Evolutionary conservation across 805 yeast species (phyloP), one percentile per base, ranked within the genome.

Genomic region (Debaryomyces prosopidis): DNA sequence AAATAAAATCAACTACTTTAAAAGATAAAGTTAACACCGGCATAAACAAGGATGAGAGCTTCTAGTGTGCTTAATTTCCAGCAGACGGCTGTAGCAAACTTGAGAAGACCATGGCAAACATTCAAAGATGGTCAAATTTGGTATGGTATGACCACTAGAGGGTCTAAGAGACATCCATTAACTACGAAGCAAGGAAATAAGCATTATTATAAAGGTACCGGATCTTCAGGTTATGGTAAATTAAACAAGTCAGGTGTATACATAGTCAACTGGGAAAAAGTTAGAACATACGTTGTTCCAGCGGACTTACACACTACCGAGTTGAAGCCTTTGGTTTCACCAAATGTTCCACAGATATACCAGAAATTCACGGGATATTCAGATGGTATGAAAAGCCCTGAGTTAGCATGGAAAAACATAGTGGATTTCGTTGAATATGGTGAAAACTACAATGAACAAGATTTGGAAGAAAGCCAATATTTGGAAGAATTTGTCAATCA

Each of bases 171-270:
- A 72, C 78, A 79, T 61, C 79, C 96, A 4, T 72, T 92, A 56
- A 86, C 96, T 17, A 85, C 97, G 17, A 94, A 94, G 59, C 89
- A 89, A 63, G 98, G 99, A 59, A 92, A 94, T 69, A 90, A 91
- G 73, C 85, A 87, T 57, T 87, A 77, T 70, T 94, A 94, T 72
- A 94, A 94, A 66, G 99, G 99, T 74, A 94, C 98, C 17, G 81
- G 97, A 47, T 88, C 99, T 4, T 80, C 96, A 3, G 97, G 97
- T 65, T 81, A 89, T 50, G 99, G 99, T 63, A 76, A 74, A 43
- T 81, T 85, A 60, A 86, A 94, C 43, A 73, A 76, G 30, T 77
- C 75, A 49, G 97, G 96, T 43, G 78, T 80, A 17, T 94, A 89
- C 66, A 72, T 80, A 5, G 79, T 94, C 49, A 79, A 88, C 69